Base-by-base conservation (phyloP, 2,329 filamentous ascomycete species). In the Cytospora piceicola region DNA sequence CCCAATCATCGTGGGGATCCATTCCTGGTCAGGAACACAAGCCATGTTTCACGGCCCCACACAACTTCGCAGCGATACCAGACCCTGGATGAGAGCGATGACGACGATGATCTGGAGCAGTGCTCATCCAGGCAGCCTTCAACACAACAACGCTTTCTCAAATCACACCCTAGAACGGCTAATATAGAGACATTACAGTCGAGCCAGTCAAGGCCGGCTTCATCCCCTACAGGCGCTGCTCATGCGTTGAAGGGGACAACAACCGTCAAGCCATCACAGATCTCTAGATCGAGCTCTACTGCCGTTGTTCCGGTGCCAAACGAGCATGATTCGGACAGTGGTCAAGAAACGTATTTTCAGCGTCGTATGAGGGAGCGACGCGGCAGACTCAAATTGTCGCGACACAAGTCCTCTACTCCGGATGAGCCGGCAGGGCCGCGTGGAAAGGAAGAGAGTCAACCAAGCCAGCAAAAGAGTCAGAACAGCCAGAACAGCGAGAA, bases 321-420 rank as follows among this genome's bases (percentile, higher is more conserved):
- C 4, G 46, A 49, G 2, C 9, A 53, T 24, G 66, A 59, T 32
- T 65, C 63, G 7, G 66, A 66, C 22, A 67, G 66, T 29, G 46
- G 49, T 9, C n/a, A 54, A 9, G 66, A 67, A 39, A 63, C 63
- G 14, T 57, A 59, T 22, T 67, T 67, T 34, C 63, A 65, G 22
- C 63, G 54, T 12, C 59, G 39, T 29, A 36, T 63, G 51, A 65
- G 52, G 54, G 58, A 65, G 24, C 59, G 63, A 20, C 55, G 63
- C 17, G 51, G 36, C 6, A 36, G 52, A 42, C 39, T 39, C 39
- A 59, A 34, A 20, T 42, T 42, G 20, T 56, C 42, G 5, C 66
- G 59, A 20, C 42, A 29, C 29, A 53, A 15, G 36, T 27, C 14
- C 8, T 24, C 56, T 15, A 30, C 22, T n/a, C 29, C 55, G 17